These are phyloP conservation scores for Lodderomyces oxycetoniae DNA, from an alignment of 1,139 yeast genomes.

Conservation along the genomic window DNA sequence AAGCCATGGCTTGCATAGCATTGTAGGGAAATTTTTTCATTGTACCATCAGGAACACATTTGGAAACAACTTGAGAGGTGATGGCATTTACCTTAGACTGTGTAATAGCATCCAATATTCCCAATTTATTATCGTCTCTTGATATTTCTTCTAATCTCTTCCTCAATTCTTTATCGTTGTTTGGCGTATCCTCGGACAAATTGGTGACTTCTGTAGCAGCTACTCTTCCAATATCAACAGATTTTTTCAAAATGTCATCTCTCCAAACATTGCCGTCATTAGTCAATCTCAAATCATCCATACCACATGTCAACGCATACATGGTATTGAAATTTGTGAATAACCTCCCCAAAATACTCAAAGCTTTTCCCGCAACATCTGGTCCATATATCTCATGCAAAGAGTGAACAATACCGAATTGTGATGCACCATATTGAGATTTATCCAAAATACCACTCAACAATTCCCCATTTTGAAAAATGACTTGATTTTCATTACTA, in stretches of 20 bases:
- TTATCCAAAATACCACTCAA: conserved; percentile 92
- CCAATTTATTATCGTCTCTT: conserved; percentile 89
- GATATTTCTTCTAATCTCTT: conserved; percentile 90
- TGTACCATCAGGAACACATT: conserved; percentile 95
- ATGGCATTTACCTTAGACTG: conserved; percentile 90
- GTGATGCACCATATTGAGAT: conserved; percentile 97
- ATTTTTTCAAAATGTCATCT: conserved; percentile 68
- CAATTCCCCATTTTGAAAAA: conserved; percentile 82
- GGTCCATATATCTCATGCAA: conserved; percentile 95
- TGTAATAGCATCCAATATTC: conserved; percentile 92
- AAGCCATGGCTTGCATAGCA: conserved; percentile 98
- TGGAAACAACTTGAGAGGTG: conserved; percentile 87
- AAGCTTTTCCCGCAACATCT: conserved; percentile 79
- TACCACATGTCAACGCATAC: conserved; percentile 98
- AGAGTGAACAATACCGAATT: conserved; percentile 94
- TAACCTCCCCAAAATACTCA: conserved; percentile 87
- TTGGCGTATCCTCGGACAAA: conserved; percentile 53
- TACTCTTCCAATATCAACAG: conserved; percentile 77
- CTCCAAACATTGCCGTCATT: conserved; percentile 90
- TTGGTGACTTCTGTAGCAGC: conserved; percentile 96
- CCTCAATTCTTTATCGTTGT: conserved; percentile 70
- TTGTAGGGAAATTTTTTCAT: conserved; percentile 94
- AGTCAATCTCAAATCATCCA: conserved; percentile 96
- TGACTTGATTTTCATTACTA: conserved; percentile 79
- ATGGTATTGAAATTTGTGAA: conserved; percentile 91